A percentile compares a stretch with the other conserved stretches of the same genome.
phyloP scores from a whole-genome alignment of 495 filamentous ascomycete genomes.

The Penicillium macrosclerotiorum region DNA sequence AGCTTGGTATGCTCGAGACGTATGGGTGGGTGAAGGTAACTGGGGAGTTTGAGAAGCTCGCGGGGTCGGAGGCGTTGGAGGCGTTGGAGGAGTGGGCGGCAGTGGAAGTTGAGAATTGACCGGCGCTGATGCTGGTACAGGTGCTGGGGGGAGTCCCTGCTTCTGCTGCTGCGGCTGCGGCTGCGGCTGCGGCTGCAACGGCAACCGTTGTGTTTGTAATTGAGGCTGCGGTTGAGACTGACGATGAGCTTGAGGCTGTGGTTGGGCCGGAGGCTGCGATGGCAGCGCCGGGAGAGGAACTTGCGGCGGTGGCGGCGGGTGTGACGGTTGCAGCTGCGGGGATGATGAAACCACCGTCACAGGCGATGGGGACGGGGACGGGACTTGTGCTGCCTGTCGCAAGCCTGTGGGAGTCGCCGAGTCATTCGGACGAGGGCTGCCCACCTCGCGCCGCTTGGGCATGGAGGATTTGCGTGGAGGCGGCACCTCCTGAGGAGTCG shows the following conservation, averaged over 20 bases:
- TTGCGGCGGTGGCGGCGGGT: background rate
- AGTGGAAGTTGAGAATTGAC: no score
- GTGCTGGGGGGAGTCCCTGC: no score
- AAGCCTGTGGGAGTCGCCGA: background rate
- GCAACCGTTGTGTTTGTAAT: conserved; percentile 2
- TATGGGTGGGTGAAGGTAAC: no score
- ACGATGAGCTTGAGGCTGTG: conserved; percentile 1
- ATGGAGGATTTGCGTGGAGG: conserved; percentile 10
- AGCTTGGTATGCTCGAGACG: background rate
- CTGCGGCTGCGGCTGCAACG: conserved; percentile 1
- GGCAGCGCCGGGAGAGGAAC: background rate
- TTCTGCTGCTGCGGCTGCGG: background rate
- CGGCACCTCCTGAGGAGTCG: conserved; percentile 21
- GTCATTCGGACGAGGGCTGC: conserved; percentile 1
- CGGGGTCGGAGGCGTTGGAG: background rate
- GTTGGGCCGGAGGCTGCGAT: background rate
- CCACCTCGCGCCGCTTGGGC: conserved; percentile 11
- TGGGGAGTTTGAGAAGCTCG: background rate
- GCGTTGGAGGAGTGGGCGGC: background rate
- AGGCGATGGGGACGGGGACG: no score
- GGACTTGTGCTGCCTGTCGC: conserved; percentile 5
- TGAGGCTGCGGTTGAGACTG: conserved; percentile 8
- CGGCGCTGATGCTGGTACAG: no score
- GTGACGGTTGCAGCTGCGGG: background rate
- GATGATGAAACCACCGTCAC: background rate